These are phyloP conservation scores for Chaetomium sp. DNA, from an alignment of 2,329 filamentous ascomycete genomes.

Conservation along the genomic window DNA sequence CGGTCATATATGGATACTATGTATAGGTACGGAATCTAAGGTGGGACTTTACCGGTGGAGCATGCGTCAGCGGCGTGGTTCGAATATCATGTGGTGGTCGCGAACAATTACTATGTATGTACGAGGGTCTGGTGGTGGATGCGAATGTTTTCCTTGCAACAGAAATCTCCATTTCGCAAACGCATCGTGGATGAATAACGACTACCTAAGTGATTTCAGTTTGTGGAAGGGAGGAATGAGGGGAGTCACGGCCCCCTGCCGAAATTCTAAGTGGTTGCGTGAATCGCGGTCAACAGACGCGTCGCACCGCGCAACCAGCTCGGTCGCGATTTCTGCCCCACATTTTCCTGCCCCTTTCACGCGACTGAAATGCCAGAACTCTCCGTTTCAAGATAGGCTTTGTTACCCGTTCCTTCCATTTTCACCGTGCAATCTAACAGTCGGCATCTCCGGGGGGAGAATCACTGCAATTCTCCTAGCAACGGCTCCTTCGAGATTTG, in stretches of 20 bases:
- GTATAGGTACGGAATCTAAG: too few species aligned
- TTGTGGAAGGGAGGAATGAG: background rate
- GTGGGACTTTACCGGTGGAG: too few species aligned
- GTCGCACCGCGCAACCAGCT: background rate
- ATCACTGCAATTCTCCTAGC: background rate
- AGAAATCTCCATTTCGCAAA: background rate
- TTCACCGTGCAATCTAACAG: slow-evolving; percentile 6
- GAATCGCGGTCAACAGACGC: slow-evolving; percentile 4
- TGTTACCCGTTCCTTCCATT: slow-evolving; percentile 10
- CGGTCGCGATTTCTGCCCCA: slow-evolving; percentile 6
- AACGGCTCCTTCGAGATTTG: background rate
- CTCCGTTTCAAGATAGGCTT: slow-evolving; percentile 11
- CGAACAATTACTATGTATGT: too few species aligned
- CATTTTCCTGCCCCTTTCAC: slow-evolving; percentile 9
- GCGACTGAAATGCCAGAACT: background rate
- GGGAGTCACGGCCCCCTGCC: slow-evolving; percentile 5
- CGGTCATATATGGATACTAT: too few species aligned
- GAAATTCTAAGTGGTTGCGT: background rate
- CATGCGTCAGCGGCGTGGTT: too few species aligned
- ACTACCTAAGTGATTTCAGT: background rate
- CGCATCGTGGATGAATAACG: background rate
- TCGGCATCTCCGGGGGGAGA: slow-evolving; percentile 7
- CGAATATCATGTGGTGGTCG: too few species aligned
- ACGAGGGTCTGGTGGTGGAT: too few species aligned
- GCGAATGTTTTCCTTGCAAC: too few species aligned